These are phyloP conservation scores for Nicotiana otophora DNA, from an alignment of 257 asterid genomes.

Conservation along the genomic window DNA sequence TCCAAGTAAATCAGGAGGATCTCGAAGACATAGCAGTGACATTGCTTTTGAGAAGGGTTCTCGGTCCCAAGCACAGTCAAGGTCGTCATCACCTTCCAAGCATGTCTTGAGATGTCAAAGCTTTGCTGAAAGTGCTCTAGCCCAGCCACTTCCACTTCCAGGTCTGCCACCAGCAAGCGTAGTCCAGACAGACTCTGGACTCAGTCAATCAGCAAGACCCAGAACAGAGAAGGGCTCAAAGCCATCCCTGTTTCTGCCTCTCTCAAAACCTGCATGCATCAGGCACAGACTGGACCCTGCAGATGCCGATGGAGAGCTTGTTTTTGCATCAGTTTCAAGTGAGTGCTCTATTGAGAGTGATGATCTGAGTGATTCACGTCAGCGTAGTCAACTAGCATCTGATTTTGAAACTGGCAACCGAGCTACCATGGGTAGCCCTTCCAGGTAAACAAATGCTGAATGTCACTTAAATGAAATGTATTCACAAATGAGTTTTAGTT, in stretches of 20 bases:
- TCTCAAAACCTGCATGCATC: constrained; percentile 84
- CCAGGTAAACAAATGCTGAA: constrained; percentile 43
- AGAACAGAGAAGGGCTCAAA: constrained; percentile 47
- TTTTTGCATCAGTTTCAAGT: constrained; percentile 72
- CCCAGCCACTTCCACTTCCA: constrained; percentile 94
- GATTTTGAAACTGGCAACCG: constrained; percentile 71
- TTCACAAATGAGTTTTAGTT: neutral
- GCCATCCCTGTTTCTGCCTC: constrained; percentile 63
- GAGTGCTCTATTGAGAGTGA: constrained; percentile 83
- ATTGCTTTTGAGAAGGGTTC: constrained; percentile 71
- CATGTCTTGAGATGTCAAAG: constrained; percentile 84
- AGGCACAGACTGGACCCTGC: constrained; percentile 62
- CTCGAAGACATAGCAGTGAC: constrained; percentile 64
- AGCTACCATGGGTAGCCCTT: constrained; percentile 77
- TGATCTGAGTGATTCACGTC: constrained; percentile 67
- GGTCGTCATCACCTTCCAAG: constrained; percentile 89
- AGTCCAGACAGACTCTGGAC: constrained; percentile 56
- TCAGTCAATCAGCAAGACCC: constrained; percentile 46
- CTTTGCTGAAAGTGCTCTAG: constrained; percentile 66
- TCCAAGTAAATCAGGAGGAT: constrained; percentile 61
- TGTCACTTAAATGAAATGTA: constrained; percentile 7
- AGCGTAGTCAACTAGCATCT: constrained; percentile 64
- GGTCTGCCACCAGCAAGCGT: constrained; percentile 47
- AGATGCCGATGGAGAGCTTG: constrained; percentile 62
- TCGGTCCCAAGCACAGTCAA: constrained; percentile 62